Evolutionary conservation across 2,329 filamentous ascomycete species (phyloP).

Genomic region (Aplosporella prunicola): DNA sequence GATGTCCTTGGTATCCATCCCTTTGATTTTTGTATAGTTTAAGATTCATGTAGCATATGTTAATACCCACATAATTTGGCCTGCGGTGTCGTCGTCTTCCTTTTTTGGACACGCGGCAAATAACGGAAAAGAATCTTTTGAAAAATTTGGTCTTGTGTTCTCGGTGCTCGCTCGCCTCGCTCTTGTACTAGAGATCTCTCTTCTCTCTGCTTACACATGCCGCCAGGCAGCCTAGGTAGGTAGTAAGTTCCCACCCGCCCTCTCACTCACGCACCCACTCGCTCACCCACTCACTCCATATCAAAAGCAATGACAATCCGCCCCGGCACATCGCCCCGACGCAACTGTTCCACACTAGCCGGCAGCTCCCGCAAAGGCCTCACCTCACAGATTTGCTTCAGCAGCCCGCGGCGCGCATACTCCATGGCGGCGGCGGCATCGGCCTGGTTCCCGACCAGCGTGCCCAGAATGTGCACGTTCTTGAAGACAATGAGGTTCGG

Average conservation of each 20-base stretch:
- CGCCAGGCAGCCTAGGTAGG: too few species aligned
- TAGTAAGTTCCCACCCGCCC: too few species aligned
- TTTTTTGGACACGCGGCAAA: too few species aligned
- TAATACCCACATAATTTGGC: neutral
- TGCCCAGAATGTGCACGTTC: constrained; percentile 27
- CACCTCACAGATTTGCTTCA: constrained; percentile 43
- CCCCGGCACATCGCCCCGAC: constrained; percentile 42
- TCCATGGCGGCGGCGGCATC: constrained; percentile 39
- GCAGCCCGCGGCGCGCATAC: constrained; percentile 41
- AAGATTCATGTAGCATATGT: neutral
- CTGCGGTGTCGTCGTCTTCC: too few species aligned
- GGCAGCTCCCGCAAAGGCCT: constrained; percentile 38
- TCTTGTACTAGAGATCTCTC: too few species aligned
- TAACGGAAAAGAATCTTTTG: too few species aligned
- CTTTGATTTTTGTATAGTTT: neutral
- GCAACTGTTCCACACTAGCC: constrained; percentile 43
- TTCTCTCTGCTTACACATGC: too few species aligned
- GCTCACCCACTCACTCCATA: constrained; percentile 18
- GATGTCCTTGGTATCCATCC: neutral
- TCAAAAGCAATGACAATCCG: constrained; percentile 48
- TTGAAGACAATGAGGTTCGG: constrained; percentile 26
- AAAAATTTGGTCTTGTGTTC: too few species aligned
- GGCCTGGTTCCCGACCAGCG: constrained; percentile 38
- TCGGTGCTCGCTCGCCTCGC: too few species aligned
- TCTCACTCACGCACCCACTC: too few species aligned